Percentiles rank a stretch among this genome's conserved stretches.
Conservation (phyloP, 2,329 filamentous ascomycete genomes). For the Chaetomiaceae sp. region DNA sequence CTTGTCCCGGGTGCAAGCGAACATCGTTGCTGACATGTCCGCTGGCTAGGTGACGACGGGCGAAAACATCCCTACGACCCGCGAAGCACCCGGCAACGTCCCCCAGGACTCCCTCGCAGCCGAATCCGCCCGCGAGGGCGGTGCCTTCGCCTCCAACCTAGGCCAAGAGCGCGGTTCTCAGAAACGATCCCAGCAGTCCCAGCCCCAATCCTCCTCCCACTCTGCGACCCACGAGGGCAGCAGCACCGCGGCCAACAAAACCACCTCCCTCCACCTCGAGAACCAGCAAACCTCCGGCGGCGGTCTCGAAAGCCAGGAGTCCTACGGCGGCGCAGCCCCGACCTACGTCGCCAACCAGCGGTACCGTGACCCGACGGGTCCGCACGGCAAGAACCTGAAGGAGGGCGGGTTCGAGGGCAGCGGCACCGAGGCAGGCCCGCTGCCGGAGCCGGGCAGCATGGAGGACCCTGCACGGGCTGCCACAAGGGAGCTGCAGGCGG, state of each 20-base stretch:
- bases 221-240: background rate
- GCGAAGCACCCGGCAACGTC: conserved; percentile 62
- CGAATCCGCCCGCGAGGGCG: conserved; percentile 60
- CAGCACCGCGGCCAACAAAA: background rate
- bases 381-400: conserved; percentile 29
- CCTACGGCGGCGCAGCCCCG: conserved; percentile 23
- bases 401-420: conserved; percentile 27
- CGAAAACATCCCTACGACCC: conserved; percentile 40
- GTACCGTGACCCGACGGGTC: conserved; percentile 7
- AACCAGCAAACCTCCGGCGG: conserved; percentile 15
- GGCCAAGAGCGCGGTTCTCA: conserved; percentile 18
- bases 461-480: conserved; percentile 25
- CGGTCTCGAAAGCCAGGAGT: background rate
- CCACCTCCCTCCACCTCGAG: conserved; percentile 9
- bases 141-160: conserved; percentile 58
- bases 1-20: no score
- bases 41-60: conserved; percentile 42
- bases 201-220: background rate
- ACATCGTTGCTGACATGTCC: background rate
- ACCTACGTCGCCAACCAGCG: conserved; percentile 22
- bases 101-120: conserved; percentile 69
- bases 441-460: conserved; percentile 28
- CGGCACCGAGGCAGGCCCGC: conserved; percentile 21
- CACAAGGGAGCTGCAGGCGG: background rate
- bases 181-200: background rate